Evolutionary conservation across 345 rosid species (phyloP).

Genomic region (Salix purpurea): DNA sequence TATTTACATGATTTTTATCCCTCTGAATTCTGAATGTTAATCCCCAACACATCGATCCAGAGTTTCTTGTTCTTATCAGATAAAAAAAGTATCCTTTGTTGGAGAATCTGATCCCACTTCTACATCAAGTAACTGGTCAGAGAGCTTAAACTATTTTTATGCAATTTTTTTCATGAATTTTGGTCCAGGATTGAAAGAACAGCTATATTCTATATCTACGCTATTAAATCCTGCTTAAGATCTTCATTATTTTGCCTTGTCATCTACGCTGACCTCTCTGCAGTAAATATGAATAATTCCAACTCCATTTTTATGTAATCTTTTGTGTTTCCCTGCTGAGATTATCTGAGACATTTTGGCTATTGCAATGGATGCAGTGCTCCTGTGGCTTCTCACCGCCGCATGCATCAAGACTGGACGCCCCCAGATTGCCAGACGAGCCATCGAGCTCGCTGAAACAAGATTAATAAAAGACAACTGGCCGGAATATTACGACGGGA

Average conservation of each 20-base stretch:
- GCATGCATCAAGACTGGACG: constrained; percentile 91
- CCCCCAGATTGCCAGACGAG: constrained; percentile 85
- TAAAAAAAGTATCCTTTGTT: background rate
- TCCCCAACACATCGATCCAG: background rate
- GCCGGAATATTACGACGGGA: constrained; percentile 97
- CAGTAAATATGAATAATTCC: no score
- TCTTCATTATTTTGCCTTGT: background rate
- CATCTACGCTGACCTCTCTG: background rate
- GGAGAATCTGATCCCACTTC: background rate
- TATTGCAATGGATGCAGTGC: constrained; percentile 45
- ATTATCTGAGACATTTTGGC: background rate
- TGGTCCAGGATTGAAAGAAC: background rate
- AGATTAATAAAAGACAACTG: constrained; percentile 72
- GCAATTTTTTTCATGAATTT: background rate
- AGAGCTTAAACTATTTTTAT: background rate
- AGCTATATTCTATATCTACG: background rate
- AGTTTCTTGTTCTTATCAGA: background rate
- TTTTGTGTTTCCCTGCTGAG: background rate
- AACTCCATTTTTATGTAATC: background rate
- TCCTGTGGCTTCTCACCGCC: constrained; percentile 86
- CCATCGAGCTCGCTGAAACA: constrained; percentile 70
- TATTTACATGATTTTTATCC: background rate
- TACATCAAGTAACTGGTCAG: background rate
- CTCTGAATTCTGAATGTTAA: background rate
- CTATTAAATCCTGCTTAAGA: background rate